A percentile compares a stretch with the other conserved stretches of the same genome.
Conservation (phyloP, 495 filamentous ascomycete genomes). For the Aspergillus conjunctus region DNA sequence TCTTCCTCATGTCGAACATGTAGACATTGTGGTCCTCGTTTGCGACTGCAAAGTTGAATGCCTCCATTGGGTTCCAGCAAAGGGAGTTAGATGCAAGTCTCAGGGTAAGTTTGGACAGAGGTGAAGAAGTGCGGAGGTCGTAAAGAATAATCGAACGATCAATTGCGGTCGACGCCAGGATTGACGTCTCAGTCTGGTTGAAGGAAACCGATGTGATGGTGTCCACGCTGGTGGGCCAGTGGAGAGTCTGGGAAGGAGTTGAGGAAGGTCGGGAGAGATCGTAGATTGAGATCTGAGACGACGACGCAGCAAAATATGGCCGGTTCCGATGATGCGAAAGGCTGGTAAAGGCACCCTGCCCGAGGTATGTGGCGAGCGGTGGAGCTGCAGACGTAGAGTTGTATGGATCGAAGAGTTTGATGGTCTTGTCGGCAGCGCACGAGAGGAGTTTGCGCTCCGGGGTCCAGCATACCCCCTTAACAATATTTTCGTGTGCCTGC, state of each 20-base stretch:
- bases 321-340: slow-evolving; percentile 76
- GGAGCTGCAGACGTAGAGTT: slow-evolving; percentile 61
- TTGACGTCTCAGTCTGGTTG: slow-evolving; percentile 91
- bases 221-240: slow-evolving; percentile 85
- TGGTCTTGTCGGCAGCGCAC: slow-evolving; percentile 80
- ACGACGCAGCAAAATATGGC: slow-evolving; percentile 77
- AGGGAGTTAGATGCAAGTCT: slow-evolving; percentile 83
- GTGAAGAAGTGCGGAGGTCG: slow-evolving; percentile 84
- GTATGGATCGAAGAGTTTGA: slow-evolving; percentile 93
- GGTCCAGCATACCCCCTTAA: slow-evolving; percentile 90
- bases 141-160: slow-evolving; percentile 86
- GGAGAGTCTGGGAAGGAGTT: slow-evolving; percentile 73
- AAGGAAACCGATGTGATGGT: slow-evolving; percentile 90
- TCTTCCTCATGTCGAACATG: slow-evolving; percentile 86
- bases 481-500: slow-evolving; percentile 82
- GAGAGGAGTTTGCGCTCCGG: slow-evolving; percentile 82
- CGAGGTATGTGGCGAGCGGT: slow-evolving; percentile 81
- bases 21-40: slow-evolving; percentile 80
- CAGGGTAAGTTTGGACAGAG: slow-evolving; percentile 76
- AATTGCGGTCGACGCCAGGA: slow-evolving; percentile 78
- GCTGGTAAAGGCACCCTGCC: slow-evolving; percentile 77
- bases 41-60: slow-evolving; percentile 86
- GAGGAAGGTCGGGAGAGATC: slow-evolving; percentile 74
- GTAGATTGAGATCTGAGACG: slow-evolving; percentile 81
- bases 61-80: slow-evolving; percentile 94